Base-by-base conservation (phyloP, 352 stramenopile genomes). In the Phytophthora cactorum region DNA sequence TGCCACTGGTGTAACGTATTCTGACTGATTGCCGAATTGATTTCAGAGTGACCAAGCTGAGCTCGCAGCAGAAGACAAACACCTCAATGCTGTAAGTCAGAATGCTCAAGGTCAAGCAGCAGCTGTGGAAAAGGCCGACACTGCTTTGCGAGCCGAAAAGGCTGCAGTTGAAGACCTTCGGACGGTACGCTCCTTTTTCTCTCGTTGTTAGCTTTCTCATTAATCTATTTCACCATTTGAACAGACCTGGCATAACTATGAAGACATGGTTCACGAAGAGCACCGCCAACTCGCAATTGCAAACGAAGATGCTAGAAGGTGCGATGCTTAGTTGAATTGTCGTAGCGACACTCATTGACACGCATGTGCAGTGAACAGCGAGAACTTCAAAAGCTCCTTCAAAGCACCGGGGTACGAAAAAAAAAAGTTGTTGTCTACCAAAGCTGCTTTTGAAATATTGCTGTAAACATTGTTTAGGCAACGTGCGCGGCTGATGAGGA, bases 301-400 rank as follows among this genome's bases (percentile, higher is more conserved):
- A n/a, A 79, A 79, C 11, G 62, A 75, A 68, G 52, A 55, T 12
- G 63, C 59, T n/a, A 70, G 52, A 63, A 70, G 71, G 71, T 79
- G 3, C 25, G 38, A 36, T 31, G 36, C 6, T 34, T 17, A 14
- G 15, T 14, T 29, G 11, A 27, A 38, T 14, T 6, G 5, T 43
- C 28, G 43, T 1, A 49, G 5, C 10, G 31, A 39, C 7, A 45
- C n/a, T 56, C 22, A 61, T 45, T 59, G 6, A 54, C 31, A 32
- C 5, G 36, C 15, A 32, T 53, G 2, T 51, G 28, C 41, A 78
- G 71, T 64, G 47, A 64, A 45, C 67, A 76, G 59, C 62, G 58
- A 52, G 55, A 79, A 41, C 51, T 70, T 45, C 62, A 63, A 11
- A 68, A 51, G 32, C 15, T 74, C 5, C 55, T 79, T 54, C 53